A percentile compares a stretch with the other conserved stretches of the same genome.
phyloP scores from a whole-genome alignment of 345 rosid species.

The Tarenaya hassleriana region DNA sequence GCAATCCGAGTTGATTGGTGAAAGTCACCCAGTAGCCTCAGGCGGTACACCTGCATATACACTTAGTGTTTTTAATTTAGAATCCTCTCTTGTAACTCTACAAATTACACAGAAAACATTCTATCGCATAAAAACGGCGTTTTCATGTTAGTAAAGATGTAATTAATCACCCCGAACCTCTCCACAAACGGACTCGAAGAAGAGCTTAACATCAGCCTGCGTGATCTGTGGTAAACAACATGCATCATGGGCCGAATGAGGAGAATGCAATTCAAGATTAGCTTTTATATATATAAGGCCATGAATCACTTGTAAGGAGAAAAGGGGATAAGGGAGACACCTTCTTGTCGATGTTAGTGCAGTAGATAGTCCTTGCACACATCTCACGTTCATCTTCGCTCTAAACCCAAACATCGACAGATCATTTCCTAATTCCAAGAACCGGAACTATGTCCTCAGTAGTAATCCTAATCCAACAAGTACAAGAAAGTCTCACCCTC shows the following conservation, averaged over 20 bases:
- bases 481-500: slow-evolving; percentile 39
- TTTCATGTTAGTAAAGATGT: not conserved
- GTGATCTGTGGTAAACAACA: slow-evolving; percentile 44
- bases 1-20: slow-evolving; percentile 84
- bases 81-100: too few species aligned
- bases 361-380: slow-evolving; percentile 88
- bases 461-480: too few species aligned
- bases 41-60: slow-evolving; percentile 56
- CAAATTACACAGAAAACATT: too few species aligned
- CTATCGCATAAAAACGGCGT: not conserved
- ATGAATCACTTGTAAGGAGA: not conserved
- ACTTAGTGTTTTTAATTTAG: too few species aligned
- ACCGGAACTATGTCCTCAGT: slow-evolving; percentile 9
- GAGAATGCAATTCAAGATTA: slow-evolving; percentile 8
- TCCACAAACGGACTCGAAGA: slow-evolving; percentile 67
- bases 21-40: slow-evolving; percentile 78
- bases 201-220: slow-evolving; percentile 62
- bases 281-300: not conserved
- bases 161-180: slow-evolving; percentile 44
- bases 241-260: slow-evolving; percentile 8
- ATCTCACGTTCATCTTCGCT: slow-evolving; percentile 90
- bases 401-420: slow-evolving; percentile 29
- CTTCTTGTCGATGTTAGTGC: slow-evolving; percentile 95
- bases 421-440: too few species aligned
- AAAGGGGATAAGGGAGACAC: slow-evolving; percentile 24